Evolutionary conservation across 106 monocot genomes (phyloP).

Genomic region (Dendrobium huoshanense): DNA sequence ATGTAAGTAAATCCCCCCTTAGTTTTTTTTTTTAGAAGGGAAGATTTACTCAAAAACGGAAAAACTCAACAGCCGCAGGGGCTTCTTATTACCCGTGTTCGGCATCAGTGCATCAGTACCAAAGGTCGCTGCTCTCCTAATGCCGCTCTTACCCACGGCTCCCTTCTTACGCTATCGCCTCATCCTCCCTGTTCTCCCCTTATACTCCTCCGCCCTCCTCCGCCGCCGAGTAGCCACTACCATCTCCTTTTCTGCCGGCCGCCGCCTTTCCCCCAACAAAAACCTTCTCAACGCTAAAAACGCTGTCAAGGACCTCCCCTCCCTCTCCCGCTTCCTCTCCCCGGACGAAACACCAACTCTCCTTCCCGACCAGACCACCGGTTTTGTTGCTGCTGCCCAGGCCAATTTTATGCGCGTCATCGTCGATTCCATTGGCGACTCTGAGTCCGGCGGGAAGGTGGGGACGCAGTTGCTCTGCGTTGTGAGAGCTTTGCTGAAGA

Average conservation of each 20-base stretch:
- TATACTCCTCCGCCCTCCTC: neutral
- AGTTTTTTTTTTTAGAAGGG: neutral
- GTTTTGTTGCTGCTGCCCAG: conserved; percentile 80
- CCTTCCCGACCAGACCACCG: conserved; percentile 75
- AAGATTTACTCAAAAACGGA: neutral
- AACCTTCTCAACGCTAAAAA: conserved; percentile 45
- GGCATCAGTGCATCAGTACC: too few species aligned
- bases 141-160: conserved; percentile 10
- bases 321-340: conserved; percentile 4
- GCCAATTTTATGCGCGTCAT: conserved; percentile 93
- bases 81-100: too few species aligned
- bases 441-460: conserved; percentile 2
- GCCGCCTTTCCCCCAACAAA: conserved; percentile 33
- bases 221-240: conserved; percentile 3
- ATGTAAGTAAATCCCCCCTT: too few species aligned
- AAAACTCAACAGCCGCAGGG: neutral
- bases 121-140: neutral
- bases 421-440: conserved; percentile 28
- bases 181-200: conserved; percentile 7
- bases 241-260: conserved; percentile 4
- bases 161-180: conserved; percentile 13
- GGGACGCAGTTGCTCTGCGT: conserved; percentile 83
- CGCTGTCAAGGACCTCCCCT: conserved; percentile 17
- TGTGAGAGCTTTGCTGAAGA: conserved; percentile 80
- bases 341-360: conserved; percentile 14